These are phyloP conservation scores for Ramaria sp. DNA, from an alignment of 768 basidiomycete species.

Conservation along the genomic window DNA sequence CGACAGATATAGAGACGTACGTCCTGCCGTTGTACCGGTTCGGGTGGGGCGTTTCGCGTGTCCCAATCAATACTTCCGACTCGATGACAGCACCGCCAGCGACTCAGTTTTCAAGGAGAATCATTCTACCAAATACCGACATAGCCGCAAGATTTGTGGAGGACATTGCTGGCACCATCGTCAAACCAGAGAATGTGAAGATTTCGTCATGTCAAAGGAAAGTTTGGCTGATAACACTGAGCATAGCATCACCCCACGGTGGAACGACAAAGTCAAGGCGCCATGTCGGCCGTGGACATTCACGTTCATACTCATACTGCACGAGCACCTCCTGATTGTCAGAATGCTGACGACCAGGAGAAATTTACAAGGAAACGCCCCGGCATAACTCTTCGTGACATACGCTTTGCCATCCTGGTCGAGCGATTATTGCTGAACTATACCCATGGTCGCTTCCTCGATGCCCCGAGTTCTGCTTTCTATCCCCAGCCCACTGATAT, in stretches of 20 bases:
- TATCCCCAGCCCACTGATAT: background rate
- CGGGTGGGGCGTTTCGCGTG: constrained; percentile 14
- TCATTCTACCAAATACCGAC: constrained; percentile 14
- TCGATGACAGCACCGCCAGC: constrained; percentile 10
- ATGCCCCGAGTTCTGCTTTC: background rate
- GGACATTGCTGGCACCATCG: background rate
- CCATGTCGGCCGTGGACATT: background rate
- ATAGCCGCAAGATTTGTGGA: background rate
- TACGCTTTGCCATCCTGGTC: constrained; percentile 36
- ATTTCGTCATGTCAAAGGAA: background rate
- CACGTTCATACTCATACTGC: constrained; percentile 10
- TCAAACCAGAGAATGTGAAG: constrained; percentile 5
- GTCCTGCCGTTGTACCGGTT: constrained; percentile 28
- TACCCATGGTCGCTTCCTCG: background rate
- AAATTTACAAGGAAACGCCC: constrained; percentile 12
- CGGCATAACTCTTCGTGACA: constrained; percentile 40
- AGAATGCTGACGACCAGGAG: constrained; percentile 1
- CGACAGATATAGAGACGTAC: constrained; percentile 22
- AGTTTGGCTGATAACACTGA: background rate
- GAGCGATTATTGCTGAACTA: constrained; percentile 19
- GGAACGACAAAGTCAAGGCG: background rate
- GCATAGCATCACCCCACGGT: constrained; percentile 2
- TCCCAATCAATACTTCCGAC: background rate
- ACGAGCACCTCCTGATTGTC: background rate
- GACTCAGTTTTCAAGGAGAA: constrained; percentile 16